phyloP scores from a whole-genome alignment of 2,329 filamentous ascomycete species.

The Venturiaceae sp. region DNA sequence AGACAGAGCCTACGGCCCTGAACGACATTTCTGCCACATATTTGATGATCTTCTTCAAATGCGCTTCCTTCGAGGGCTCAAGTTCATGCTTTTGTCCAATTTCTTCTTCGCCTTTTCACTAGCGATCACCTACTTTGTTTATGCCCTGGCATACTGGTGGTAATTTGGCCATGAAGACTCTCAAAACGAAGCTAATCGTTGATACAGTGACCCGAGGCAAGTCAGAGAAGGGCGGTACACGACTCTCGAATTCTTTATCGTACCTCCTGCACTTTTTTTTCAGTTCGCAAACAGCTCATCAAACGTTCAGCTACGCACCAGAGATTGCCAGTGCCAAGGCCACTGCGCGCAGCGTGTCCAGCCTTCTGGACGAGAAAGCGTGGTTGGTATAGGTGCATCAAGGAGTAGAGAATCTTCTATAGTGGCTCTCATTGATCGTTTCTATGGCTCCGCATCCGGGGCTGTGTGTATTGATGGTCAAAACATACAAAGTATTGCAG shows the following conservation, averaged over 20 bases:
- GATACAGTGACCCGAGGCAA: conserved; percentile 47
- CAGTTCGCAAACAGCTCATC: conserved; percentile 61
- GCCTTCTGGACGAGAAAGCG: neutral
- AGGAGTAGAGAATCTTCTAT: conserved; percentile 33
- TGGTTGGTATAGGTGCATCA: conserved; percentile 32
- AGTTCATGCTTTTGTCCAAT: conserved; percentile 22
- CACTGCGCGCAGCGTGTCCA: conserved; percentile 32
- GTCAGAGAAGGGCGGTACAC: conserved; percentile 58
- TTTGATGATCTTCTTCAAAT: conserved; percentile 26
- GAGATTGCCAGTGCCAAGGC: conserved; percentile 59
- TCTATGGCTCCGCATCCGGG: conserved; percentile 28
- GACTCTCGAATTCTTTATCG: conserved; percentile 61
- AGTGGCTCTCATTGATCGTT: conserved; percentile 24
- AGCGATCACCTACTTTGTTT: conserved; percentile 37
- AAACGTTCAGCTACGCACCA: conserved; percentile 65
- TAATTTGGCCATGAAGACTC: neutral
- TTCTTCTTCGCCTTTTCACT: conserved; percentile 33
- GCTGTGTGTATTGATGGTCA: conserved; percentile 25
- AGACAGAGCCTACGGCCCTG: conserved; percentile 5
- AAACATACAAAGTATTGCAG: conserved; percentile 24
- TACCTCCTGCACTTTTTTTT: conserved; percentile 61
- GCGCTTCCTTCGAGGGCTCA: conserved; percentile 12
- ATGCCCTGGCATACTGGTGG: conserved; percentile 40
- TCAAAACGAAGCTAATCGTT: neutral
- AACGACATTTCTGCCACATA: conserved; percentile 5